Evolutionary conservation across 2,329 filamentous ascomycete species (phyloP).

Genomic region (Cercospora berteroae): DNA sequence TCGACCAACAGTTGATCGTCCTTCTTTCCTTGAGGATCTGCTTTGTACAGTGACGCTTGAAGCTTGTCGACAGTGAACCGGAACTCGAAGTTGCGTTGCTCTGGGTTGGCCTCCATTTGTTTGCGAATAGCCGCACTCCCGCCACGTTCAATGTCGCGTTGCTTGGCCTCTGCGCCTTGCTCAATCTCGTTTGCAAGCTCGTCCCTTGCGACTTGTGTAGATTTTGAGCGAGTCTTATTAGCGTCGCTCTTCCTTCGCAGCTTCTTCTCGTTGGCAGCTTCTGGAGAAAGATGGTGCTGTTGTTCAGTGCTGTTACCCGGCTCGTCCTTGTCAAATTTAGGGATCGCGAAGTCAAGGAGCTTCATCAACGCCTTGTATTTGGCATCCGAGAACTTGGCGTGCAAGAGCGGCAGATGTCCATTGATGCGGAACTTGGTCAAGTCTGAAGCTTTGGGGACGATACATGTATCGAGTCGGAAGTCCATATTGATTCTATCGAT

Average conservation of each 20-base stretch:
- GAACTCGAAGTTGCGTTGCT: conserved; percentile 92
- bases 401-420: conserved; percentile 85
- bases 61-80: conserved; percentile 94
- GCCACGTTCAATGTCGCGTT: conserved; percentile 38
- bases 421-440: conserved; percentile 89
- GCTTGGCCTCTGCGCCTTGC: conserved; percentile 56
- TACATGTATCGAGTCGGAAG: conserved; percentile 93
- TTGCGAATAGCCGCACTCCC: conserved; percentile 43
- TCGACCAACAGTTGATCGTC: conserved; percentile 84
- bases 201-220: conserved; percentile 68
- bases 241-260: conserved; percentile 39
- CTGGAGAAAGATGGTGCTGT: conserved; percentile 38
- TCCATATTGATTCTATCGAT: conserved; percentile 97
- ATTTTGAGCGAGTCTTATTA: conserved; percentile 62
- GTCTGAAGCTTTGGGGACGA: conserved; percentile 92
- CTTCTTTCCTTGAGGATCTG: conserved; percentile 73
- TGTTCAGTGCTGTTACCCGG: conserved; percentile 29
- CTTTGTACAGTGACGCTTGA: conserved; percentile 86
- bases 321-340: conserved; percentile 61
- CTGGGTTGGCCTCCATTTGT: conserved; percentile 56
- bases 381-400: conserved; percentile 85
- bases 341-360: conserved; percentile 90
- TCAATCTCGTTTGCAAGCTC: conserved; percentile 72
- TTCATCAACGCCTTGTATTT: conserved; percentile 98
- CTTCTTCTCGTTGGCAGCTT: conserved; percentile 37